Evolutionary conservation across 139 green algal species (phyloP).

Genomic region (Chlamydomonas sp.): DNA sequence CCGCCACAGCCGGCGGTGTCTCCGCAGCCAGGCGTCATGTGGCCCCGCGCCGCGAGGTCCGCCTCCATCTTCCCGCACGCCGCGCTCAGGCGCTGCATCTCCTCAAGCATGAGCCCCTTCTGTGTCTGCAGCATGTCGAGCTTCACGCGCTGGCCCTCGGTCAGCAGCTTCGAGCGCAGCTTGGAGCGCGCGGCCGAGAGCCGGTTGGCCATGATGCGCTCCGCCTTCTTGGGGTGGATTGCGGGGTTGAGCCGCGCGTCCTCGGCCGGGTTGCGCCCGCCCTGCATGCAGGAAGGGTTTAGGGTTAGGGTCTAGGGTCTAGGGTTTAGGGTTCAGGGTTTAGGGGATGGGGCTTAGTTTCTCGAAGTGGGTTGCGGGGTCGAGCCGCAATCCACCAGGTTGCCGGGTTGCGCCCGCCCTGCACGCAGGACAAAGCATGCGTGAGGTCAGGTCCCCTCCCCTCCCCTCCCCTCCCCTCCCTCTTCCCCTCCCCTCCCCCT

Average conservation of each 20-base stretch:
- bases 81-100: neutral
- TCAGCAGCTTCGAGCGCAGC: neutral
- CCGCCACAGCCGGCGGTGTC: neutral
- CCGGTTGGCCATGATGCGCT: constrained; percentile 71
- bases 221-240: constrained; percentile 65
- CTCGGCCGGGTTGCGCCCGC: constrained; percentile 55
- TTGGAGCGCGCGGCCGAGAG: neutral
- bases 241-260: constrained; percentile 73
- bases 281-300: no score
- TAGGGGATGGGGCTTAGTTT: no score
- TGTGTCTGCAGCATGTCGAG: neutral
- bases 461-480: no score
- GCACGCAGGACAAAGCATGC: no score
- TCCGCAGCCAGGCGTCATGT: no score
- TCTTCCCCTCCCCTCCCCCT: no score
- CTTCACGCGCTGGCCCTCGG: neutral
- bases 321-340: no score
- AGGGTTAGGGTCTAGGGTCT: no score
- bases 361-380: constrained; percentile 68
- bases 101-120: neutral
- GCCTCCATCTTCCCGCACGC: neutral
- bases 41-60: neutral
- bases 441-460: no score
- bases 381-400: constrained; percentile 62
- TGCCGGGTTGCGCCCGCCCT: constrained; percentile 66